Percentiles rank a stretch among this genome's conserved stretches.
Conservation (phyloP, 495 filamentous ascomycete genomes). For the Parathielavia hyrcaniae region DNA sequence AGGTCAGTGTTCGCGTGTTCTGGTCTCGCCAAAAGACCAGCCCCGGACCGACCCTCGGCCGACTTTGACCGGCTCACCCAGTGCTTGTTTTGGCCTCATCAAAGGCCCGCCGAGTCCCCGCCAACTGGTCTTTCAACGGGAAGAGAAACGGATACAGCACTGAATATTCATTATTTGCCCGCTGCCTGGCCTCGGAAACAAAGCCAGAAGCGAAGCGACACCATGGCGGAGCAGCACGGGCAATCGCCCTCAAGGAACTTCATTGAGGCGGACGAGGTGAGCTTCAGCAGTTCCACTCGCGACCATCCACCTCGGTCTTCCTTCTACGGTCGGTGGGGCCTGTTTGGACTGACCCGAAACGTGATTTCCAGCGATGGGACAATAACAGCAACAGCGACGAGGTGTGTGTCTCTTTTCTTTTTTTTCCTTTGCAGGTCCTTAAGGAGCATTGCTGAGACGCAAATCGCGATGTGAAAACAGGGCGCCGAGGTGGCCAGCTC, state of each 20-base stretch:
- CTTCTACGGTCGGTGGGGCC: background rate
- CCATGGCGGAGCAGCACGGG: constrained; percentile 6
- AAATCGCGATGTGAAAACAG: background rate
- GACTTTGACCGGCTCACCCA: background rate
- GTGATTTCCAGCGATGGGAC: constrained; percentile 5
- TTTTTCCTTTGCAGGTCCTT: too few species aligned
- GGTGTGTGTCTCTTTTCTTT: constrained; percentile 2
- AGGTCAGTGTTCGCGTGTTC: background rate
- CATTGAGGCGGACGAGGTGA: constrained; percentile 7
- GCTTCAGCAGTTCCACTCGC: background rate
- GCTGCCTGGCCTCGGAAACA: background rate
- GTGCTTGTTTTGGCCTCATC: background rate
- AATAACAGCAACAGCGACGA: background rate
- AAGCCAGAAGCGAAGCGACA: background rate
- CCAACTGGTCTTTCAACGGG: background rate
- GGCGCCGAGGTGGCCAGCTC: constrained; percentile 12
- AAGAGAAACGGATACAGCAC: too few species aligned
- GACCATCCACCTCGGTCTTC: background rate
- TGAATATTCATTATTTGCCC: too few species aligned
- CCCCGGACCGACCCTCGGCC: background rate
- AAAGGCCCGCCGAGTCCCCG: background rate
- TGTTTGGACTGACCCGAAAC: background rate
- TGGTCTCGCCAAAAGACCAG: background rate
- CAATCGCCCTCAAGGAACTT: background rate
- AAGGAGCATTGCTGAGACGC: constrained; percentile 1